Evolutionary conservation across 2,329 filamentous ascomycete genomes (phyloP).

Genomic region (Aurifilum marmelostoma): DNA sequence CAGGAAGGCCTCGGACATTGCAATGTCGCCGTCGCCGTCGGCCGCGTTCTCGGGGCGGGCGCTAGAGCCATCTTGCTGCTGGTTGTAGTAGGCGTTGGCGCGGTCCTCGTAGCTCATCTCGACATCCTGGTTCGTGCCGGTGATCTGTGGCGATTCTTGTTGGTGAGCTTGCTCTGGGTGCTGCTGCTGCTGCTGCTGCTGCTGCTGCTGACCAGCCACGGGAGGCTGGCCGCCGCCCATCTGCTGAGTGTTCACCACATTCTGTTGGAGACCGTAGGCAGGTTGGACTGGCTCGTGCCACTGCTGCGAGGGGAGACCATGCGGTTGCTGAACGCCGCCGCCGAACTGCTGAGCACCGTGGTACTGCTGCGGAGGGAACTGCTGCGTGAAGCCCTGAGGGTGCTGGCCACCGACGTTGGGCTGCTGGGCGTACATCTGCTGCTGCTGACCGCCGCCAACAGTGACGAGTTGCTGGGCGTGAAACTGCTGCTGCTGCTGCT

Average conservation of each 20-base stretch:
- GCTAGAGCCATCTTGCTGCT: neutral
- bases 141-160: neutral
- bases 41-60: neutral
- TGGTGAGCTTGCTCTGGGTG: neutral
- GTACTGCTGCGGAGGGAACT: neutral
- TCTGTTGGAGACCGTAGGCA: neutral
- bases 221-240: neutral
- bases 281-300: neutral
- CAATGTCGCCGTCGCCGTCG: neutral
- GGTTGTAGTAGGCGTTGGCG: neutral
- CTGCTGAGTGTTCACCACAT: neutral
- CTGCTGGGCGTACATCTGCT: neutral
- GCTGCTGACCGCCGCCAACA: too few species aligned
- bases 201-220: neutral
- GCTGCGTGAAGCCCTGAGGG: neutral
- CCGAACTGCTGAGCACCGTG: neutral
- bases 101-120: neutral
- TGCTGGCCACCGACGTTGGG: neutral
- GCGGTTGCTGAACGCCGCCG: neutral
- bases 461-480: too few species aligned
- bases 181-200: neutral
- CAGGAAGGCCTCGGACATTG: neutral
- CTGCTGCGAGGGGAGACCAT: neutral
- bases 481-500: too few species aligned
- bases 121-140: neutral